A percentile compares a stretch with the other conserved stretches of the same genome.
Conservation (phyloP, 768 basidiomycete genomes). For the Cystobasidium ongulense region DNA sequence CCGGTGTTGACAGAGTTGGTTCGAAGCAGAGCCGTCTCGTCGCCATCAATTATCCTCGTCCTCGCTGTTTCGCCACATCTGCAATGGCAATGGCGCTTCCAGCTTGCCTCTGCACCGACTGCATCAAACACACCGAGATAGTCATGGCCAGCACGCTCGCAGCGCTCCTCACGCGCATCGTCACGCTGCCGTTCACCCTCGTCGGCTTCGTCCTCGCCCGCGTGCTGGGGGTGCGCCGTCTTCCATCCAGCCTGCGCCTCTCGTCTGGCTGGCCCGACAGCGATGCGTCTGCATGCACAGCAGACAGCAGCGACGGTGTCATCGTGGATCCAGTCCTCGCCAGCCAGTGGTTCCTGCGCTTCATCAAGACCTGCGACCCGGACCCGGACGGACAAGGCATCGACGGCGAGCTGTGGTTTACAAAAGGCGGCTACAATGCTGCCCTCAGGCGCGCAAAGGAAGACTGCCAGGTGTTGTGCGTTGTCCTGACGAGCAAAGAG, state of each 20-base stretch:
- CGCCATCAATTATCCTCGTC: background rate
- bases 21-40: too few species aligned
- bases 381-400: background rate
- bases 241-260: background rate
- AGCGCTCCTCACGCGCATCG: conserved; percentile 5
- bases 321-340: conserved; percentile 1
- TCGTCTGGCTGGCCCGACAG: background rate
- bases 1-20: too few species aligned
- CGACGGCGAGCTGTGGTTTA: conserved; percentile 49
- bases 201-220: conserved; percentile 4
- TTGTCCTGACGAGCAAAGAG: conserved; percentile 75
- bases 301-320: background rate
- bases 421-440: conserved; percentile 69
- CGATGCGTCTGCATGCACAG: background rate
- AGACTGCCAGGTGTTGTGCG: conserved; percentile 65
- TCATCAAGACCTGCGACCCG: conserved; percentile 3
- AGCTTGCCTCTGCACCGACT: background rate
- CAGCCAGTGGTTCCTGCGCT: background rate
- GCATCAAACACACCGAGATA: too few species aligned
- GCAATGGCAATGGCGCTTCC: too few species aligned
- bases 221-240: background rate
- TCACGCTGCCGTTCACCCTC: conserved; percentile 6
- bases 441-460: conserved; percentile 62
- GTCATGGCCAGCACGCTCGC: background rate
- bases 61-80: background rate